Evolutionary conservation across 2,329 filamentous ascomycete species (phyloP), one percentile per base, ranked within the genome.

Genomic region (Ceratocystis variospora): DNA sequence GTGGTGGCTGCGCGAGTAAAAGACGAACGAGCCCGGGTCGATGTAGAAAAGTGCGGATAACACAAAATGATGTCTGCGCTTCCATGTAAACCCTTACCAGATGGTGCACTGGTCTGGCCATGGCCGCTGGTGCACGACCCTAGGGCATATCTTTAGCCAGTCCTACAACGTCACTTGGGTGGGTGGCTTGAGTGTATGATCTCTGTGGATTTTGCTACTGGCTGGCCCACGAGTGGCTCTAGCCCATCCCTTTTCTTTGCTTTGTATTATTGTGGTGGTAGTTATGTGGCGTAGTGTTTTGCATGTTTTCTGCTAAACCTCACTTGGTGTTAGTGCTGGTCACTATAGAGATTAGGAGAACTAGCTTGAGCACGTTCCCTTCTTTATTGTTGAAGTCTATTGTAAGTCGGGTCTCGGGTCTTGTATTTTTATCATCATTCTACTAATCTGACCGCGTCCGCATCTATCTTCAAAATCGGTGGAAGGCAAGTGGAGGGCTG

Each of bases 291-390:
- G 53, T 59, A 37, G 28, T 59, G 25, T 59, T 59, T 59, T 31
- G 25, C 15, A 3, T 37, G 17, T 59, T n/a, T 59, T 59, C 53
- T 33, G 33, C 53, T 59, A 59, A 17, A 33, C 53, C 53, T 59
- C 28, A 59, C 53, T 59, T 2, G 53, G 53, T 59, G 53, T 59
- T 59, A 59, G 53, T 59, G 53, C 53, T 59, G 53, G 28, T 59
- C n/a, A 59, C 53, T 59, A 37, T 59, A 59, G 53, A 59, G 28
- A 59, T 59, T 19, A 12, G 53, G 53, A 31, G 28, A 31, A 31
- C n/a, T 59, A 59, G 53, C 28, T 17, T 33, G 28, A 59, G 53
- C 53, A 59, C 53, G 53, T 37, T 59, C 53, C 53, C 22, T 50
- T 50, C 22, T 55, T 55, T 22, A 31, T 55, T 25, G 19, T 12